phyloP scores from a whole-genome alignment of 108 stramenopile species.

The Cyclostephanos tholiformis region DNA sequence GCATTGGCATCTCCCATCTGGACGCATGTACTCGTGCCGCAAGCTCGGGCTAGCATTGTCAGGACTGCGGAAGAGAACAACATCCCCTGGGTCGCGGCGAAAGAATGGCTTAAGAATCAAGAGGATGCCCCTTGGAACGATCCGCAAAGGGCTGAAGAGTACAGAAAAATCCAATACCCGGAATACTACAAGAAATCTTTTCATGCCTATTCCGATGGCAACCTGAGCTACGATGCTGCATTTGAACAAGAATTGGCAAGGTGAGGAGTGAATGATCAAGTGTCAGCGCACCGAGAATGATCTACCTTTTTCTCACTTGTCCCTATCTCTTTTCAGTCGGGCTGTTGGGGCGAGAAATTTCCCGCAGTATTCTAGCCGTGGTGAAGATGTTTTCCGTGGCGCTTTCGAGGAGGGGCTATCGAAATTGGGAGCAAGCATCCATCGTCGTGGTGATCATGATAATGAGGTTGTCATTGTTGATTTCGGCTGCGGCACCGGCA shows the following conservation, averaged over 20 bases:
- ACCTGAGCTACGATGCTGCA: conserved; percentile 78
- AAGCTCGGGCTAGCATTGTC: conserved; percentile 73
- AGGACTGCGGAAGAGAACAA: conserved; percentile 77
- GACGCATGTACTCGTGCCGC: conserved; percentile 74
- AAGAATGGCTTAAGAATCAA: conserved; percentile 58
- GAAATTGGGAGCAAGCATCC: conserved; percentile 54
- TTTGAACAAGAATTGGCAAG: conserved; percentile 77
- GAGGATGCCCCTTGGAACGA: conserved; percentile 45
- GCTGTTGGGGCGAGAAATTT: conserved; percentile 83
- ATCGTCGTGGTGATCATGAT: conserved; percentile 16
- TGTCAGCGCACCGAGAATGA: not conserved
- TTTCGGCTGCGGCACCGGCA: conserved; percentile 80
- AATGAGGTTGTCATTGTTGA: conserved; percentile 54
- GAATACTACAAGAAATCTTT: conserved; percentile 62
- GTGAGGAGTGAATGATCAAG: not conserved
- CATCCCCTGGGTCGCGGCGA: conserved; percentile 65
- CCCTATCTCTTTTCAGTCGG: conserved; percentile 20
- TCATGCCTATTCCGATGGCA: conserved; percentile 81
- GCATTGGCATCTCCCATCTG: conserved; percentile 72
- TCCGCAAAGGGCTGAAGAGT: conserved; percentile 10
- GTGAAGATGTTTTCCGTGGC: conserved; percentile 79
- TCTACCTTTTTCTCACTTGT: not conserved
- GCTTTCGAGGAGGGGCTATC: conserved; percentile 68
- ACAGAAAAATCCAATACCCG: conserved; percentile 35
- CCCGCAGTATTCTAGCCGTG: conserved; percentile 60